Base-by-base conservation (phyloP, 2,329 filamentous ascomycete genomes). In the Bimuria novae-zelandiae region DNA sequence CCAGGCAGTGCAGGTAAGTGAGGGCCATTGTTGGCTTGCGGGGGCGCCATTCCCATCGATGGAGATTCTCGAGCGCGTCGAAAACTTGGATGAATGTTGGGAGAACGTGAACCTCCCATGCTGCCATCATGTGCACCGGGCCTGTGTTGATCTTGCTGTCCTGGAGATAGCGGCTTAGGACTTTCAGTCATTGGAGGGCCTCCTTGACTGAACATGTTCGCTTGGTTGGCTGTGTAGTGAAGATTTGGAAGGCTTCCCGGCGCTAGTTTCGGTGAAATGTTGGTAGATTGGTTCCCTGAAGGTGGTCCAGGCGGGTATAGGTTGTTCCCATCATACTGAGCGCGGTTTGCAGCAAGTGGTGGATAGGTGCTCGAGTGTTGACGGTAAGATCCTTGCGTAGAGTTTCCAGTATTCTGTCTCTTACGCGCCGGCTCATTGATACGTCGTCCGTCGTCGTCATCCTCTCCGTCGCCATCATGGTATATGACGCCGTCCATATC, bases 81-180 rank as follows among this genome's bases (percentile, higher is more conserved):
- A 59, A 82, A 84, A 49, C 85, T 83, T 56, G 85, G 83, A 65
- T 88, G 86, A 56, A 88, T 71, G 68, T 82, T 88, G n/a, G 86
- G 86, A 27, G 86, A 89, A 49, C 84, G 80, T 57, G 87, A 85
- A 52, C 84, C 80, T 36, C 74, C 77, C 47, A 77, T 65, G 50
- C 64, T 70, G 35, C 68, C 75, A 55, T 82, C 73, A 25, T 76
- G 73, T 14, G 81, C 73, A 59, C 84, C 84, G 44, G 87, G 79
- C 17, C 80, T 70, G 74, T 76, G 76, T 51, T 82, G 79, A 17
- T 80, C 77, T 57, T 79, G 76, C 52, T 79, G 79, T 16, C 81
- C 81, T n/a, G 89, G 88, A 55, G 87, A 92, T 35, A 96, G 79
- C 3, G 92, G 88, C 68, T 92, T 95, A 0, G 92, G 91, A 60